A percentile compares a stretch with the other conserved stretches of the same genome.
Evolutionary conservation across 1,139 yeast genomes (phyloP).

Genomic region (Torulaspora globosa): DNA sequence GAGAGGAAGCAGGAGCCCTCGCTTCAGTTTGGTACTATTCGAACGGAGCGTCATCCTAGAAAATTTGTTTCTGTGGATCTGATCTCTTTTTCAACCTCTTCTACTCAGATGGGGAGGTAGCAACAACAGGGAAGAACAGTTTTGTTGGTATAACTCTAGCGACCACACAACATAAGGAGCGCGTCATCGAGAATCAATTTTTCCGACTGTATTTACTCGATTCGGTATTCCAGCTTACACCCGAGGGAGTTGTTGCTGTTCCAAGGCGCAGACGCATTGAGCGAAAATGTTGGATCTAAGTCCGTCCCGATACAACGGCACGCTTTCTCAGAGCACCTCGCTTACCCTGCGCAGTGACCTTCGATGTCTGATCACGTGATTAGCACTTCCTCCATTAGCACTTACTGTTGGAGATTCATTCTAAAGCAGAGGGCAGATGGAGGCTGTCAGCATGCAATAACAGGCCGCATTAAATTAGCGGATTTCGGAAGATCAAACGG

Average conservation of each 20-base stretch:
- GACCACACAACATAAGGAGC: background rate
- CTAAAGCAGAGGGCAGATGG: no score
- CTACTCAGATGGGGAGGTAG: background rate
- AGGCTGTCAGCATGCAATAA: no score
- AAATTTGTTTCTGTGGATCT: background rate
- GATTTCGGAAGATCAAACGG: background rate
- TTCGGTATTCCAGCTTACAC: constrained; percentile 1
- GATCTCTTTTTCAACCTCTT: background rate
- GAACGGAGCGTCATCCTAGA: background rate
- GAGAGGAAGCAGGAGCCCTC: background rate
- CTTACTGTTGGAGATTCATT: no score
- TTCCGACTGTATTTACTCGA: constrained; percentile 4
- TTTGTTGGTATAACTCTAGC: background rate
- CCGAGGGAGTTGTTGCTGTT: constrained; percentile 1
- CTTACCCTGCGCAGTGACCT: background rate
- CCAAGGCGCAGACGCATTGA: background rate
- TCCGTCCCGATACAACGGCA: no score
- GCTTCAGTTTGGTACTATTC: background rate
- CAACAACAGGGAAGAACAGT: background rate
- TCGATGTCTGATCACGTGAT: no score
- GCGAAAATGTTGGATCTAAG: background rate
- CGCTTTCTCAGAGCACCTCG: no score
- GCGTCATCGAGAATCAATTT: background rate
- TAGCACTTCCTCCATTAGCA: no score
- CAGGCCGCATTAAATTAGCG: no score